Evolutionary conservation across 345 rosid genomes (phyloP).

Genomic region (Syzygium aromaticum): DNA sequence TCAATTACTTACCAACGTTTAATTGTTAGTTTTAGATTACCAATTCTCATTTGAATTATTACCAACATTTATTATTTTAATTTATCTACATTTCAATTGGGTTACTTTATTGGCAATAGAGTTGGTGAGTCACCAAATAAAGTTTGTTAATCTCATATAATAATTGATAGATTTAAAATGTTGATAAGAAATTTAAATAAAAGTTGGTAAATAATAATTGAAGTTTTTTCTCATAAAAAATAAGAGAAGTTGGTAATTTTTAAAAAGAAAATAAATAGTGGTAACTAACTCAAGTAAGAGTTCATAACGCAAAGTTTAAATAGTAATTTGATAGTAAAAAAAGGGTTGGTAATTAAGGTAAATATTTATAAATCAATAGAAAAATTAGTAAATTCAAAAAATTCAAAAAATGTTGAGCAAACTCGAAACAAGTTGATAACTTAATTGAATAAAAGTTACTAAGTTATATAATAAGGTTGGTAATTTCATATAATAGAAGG

Average conservation of each 20-base stretch:
- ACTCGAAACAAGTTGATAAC: not conserved
- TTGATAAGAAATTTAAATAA: not conserved
- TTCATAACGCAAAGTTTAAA: not conserved
- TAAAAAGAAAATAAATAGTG: not conserved
- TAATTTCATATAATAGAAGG: not conserved
- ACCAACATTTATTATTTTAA: not conserved
- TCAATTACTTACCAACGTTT: not conserved
- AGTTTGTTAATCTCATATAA: not conserved
- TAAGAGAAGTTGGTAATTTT: not conserved
- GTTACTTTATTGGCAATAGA: not conserved
- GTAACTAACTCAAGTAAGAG: not conserved
- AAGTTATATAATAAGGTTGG: not conserved
- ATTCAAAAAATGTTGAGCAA: not conserved
- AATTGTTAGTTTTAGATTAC: not conserved
- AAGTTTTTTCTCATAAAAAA: not conserved
- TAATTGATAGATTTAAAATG: not conserved
- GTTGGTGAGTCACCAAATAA: not conserved
- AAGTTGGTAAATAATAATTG: not conserved
- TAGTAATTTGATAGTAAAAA: not conserved
- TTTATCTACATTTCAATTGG: not conserved
- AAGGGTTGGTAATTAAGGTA: not conserved
- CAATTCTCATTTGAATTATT: not conserved
- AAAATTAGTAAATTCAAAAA: not conserved
- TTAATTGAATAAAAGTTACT: not conserved
- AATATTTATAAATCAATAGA: not conserved